Base-by-base conservation (phyloP, 2,329 filamentous ascomycete species). In the Cladosporium sphaerospermum region DNA sequence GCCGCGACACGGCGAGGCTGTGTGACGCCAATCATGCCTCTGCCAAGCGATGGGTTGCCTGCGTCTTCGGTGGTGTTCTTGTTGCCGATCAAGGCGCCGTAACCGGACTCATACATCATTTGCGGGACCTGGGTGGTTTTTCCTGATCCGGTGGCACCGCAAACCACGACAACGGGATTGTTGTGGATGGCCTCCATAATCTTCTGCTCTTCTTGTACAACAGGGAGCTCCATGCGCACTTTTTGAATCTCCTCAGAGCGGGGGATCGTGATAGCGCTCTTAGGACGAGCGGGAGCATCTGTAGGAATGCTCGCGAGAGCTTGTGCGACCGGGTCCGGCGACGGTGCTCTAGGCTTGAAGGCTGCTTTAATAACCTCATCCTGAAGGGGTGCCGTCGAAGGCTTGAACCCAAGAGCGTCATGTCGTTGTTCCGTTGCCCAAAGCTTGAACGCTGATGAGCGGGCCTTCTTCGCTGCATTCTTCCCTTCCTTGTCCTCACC, bases 101-200 rank as follows among this genome's bases (percentile, higher is more conserved):
- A 97, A 6, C 93, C 93, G 45, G 91, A 85, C 74, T 99, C 93
- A 61, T 88, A 96, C 31, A 99, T 76, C 65, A 99, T 99, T 64
- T 99, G 93, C 0, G 95, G 95, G 8, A 99, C 82, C 69, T 99
- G 93, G 0, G 93, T 99, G 0, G 95, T 99, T 71, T 99, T 99
- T 68, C 93, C 93, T 57, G 90, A 96, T 70, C 93, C 93, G 33
- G 95, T 99, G 11, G 90, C 86, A 70, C 93, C 93, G 73, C 92
- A 96, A 7, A 99, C 83, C 9, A 99, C 86, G 1, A 96, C 88
- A 3, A 89, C 84, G 49, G 92, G 81, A 67, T 96, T 87, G 66
- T 92, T 92, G 70, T 96, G 86, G 45, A 99, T 89, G 1, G 91
- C 90, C 71, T 99, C 93, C 91, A 99, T 97, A 31, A 99, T 91